These are phyloP conservation scores for Chaetomium tenue DNA, from an alignment of 495 filamentous ascomycete species.

Conservation along the genomic window DNA sequence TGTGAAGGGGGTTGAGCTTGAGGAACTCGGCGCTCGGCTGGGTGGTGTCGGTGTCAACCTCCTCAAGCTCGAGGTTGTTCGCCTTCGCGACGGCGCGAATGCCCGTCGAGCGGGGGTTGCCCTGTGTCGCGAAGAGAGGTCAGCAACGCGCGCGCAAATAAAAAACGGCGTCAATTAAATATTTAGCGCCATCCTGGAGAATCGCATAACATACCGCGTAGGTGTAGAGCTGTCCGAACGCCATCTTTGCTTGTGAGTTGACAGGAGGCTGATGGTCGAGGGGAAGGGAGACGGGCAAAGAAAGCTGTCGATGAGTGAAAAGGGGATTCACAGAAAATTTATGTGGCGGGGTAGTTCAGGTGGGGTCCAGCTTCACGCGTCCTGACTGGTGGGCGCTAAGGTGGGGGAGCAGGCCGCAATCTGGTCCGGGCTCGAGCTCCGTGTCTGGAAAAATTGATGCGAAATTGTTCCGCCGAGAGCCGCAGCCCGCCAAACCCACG, in stretches of 20 bases:
- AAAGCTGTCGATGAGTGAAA: conserved; percentile 24
- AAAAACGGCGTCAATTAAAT: neutral
- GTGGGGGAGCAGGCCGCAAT: conserved; percentile 1
- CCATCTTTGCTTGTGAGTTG: conserved; percentile 60
- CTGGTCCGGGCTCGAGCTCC: conserved; percentile 20
- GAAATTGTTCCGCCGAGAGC: conserved; percentile 29
- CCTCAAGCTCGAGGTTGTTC: conserved; percentile 86
- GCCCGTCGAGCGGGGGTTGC: conserved; percentile 83
- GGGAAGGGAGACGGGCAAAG: conserved; percentile 27
- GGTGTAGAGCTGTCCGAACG: conserved; percentile 96
- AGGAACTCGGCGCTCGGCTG: conserved; percentile 70
- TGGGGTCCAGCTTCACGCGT: conserved; percentile 9
- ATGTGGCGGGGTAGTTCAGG: conserved; percentile 34
- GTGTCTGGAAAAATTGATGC: conserved; percentile 32
- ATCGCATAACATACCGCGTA: conserved; percentile 61
- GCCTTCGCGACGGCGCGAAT: conserved; percentile 91
- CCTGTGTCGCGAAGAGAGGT: conserved; percentile 51
- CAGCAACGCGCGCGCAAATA: conserved; percentile 28
- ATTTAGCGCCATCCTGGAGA: neutral
- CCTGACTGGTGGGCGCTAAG: neutral
- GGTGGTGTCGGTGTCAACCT: conserved; percentile 64
- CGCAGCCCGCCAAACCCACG: conserved; percentile 9
- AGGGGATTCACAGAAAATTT: conserved; percentile 34
- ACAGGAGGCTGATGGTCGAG: conserved; percentile 15
- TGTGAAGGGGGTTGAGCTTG: conserved; percentile 82